These are phyloP conservation scores for Gossypium lobatum DNA, from an alignment of 441 rosid genomes.

Conservation along the genomic window DNA sequence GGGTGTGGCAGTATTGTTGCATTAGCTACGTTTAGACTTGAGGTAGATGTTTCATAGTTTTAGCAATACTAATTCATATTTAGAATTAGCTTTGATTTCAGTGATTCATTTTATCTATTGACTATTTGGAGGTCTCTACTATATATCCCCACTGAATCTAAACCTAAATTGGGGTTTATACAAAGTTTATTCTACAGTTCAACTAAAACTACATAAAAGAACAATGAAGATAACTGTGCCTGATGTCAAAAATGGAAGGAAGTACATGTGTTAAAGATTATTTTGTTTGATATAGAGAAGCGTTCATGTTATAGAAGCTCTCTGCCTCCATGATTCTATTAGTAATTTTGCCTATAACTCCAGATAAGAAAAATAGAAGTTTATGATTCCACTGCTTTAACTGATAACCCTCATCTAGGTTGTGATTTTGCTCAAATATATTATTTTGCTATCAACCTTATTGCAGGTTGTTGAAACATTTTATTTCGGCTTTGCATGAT, in stretches of 20 bases:
- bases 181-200: neutral
- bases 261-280: neutral
- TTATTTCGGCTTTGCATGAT: neutral
- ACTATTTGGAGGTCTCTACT: neutral
- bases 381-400: neutral
- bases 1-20: neutral
- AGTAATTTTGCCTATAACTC: neutral
- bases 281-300: neutral
- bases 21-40: neutral
- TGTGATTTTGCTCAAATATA: neutral
- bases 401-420: neutral
- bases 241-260: neutral
- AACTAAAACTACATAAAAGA: neutral
- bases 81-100: neutral
- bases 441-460: conserved; percentile 12
- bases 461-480: conserved; percentile 6
- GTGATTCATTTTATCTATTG: neutral
- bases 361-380: neutral
- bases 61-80: neutral
- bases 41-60: neutral
- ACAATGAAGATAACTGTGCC: neutral
- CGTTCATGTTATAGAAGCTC: neutral
- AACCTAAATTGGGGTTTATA: neutral
- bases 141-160: neutral
- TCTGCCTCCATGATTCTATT: neutral